Base-by-base conservation (phyloP, 805 yeast genomes). In the Saccharomyces mikatae region DNA sequence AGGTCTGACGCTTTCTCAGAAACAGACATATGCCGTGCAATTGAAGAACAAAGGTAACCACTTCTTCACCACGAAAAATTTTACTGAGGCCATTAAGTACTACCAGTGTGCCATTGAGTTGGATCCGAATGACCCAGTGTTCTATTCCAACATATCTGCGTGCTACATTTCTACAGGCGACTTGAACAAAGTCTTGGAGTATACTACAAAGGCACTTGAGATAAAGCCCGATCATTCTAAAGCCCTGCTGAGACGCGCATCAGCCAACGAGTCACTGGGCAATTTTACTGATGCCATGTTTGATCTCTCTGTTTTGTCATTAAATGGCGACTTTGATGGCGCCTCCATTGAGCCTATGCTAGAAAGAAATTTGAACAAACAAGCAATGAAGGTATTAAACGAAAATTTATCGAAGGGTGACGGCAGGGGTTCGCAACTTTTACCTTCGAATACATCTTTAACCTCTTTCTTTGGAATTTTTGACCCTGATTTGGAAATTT, bases 141-240 rank as follows among this genome's bases (percentile, higher is more conserved):
- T 80, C 74, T 92, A 85, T 75, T 89, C 97, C 58, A 94, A 94
- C 78, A 84, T 97, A 73, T 90, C 98, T 30, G 99, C 99, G 17
- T 92, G 97, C 73, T 87, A 87, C 74, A 86, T 91, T 51, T 89
- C 95, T 8, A 76, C 88, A 61, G 81, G 83, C 60, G 81, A 90
- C 58, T 83, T 82, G 68, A 89, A 87, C 62, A 85, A 89, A 68
- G 96, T 91, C 49, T 79, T 94, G 58, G 87, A 83, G 62, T 97
- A 90, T 70, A 87, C 97, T 54, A 82, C 96, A 22, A 80, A 79
- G 57, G 99, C 98, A 29, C 79, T 94, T 64, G 79, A 83, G 63
- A 74, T 92, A 65, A 87, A 89, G 70, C 96, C 96, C 11, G 92
- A 87, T 69, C 92, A 94, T 74, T 76, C 88, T 65, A 94, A 94